These are phyloP conservation scores for Sordaria brevicollis DNA, from an alignment of 495 filamentous ascomycete species.

Conservation along the genomic window DNA sequence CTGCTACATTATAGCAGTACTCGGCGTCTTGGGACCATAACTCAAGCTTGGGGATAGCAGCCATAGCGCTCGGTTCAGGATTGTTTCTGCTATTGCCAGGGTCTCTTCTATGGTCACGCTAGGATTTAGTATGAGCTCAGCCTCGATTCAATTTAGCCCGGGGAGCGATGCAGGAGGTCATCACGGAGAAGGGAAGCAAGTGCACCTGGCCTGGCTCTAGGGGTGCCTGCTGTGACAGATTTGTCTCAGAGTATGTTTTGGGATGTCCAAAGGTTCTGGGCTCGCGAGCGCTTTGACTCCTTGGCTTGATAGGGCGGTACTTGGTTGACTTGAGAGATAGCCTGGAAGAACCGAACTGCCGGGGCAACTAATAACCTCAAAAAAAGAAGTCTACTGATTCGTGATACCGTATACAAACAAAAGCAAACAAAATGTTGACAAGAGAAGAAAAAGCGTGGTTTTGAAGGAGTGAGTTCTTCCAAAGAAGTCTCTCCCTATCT, in stretches of 20 bases:
- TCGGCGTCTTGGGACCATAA: not conserved
- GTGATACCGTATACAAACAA: no score
- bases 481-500: not conserved
- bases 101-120: not conserved
- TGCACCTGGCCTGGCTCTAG: no score
- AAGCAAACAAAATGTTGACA: not conserved
- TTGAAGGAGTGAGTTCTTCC: not conserved
- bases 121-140: not conserved
- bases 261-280: not conserved
- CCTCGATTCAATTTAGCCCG: not conserved
- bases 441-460: no score
- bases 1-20: not conserved
- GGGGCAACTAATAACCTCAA: no score
- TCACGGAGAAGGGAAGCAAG: constrained; percentile 17
- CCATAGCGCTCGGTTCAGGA: not conserved
- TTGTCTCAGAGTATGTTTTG: constrained; percentile 39
- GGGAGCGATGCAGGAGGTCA: no score
- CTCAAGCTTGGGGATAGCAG: not conserved
- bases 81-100: not conserved
- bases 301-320: not conserved
- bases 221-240: constrained; percentile 35
- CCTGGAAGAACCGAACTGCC: no score
- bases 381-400: no score
- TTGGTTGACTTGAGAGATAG: no score
- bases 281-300: constrained; percentile 1